Percentiles rank a stretch among this genome's conserved stretches.
phyloP scores from a whole-genome alignment of 495 filamentous ascomycete species.

The Xylaria venustula region DNA sequence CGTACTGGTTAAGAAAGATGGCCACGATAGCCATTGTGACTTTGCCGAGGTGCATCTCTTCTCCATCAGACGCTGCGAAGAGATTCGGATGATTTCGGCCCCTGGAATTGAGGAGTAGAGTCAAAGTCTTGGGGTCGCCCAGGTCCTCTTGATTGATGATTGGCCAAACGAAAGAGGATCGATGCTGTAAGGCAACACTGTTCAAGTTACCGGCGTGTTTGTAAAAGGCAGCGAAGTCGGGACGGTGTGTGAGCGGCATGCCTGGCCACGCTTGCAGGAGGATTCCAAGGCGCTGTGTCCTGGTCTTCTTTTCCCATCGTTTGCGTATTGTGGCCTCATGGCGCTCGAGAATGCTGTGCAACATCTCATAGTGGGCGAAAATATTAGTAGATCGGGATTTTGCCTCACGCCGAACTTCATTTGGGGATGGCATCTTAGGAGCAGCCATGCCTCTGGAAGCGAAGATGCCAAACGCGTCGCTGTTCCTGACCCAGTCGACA shows the following conservation, averaged over 20 bases:
- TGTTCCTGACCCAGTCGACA: no score
- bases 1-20: constrained; percentile 37
- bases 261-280: constrained; percentile 45
- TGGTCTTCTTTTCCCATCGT: constrained; percentile 51
- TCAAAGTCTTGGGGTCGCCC: constrained; percentile 36
- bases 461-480: no score
- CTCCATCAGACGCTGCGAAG: constrained; percentile 43
- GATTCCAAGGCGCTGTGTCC: constrained; percentile 37
- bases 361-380: constrained; percentile 19
- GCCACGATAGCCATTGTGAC: constrained; percentile 30
- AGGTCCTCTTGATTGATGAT: constrained; percentile 61
- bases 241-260: constrained; percentile 49
- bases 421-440: not conserved
- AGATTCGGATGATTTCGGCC: constrained; percentile 40
- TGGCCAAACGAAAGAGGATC: no score
- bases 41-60: constrained; percentile 31
- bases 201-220: no score
- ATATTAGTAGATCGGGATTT: not conserved
- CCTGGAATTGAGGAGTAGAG: constrained; percentile 50
- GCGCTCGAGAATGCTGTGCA: constrained; percentile 34
- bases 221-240: constrained; percentile 47
- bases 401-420: constrained; percentile 5
- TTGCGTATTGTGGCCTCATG: constrained; percentile 47
- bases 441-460: no score
- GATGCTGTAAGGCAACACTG: constrained; percentile 17